Base-by-base conservation (phyloP, 2,329 filamentous ascomycete species). In the Phaeosphaeria sp. region DNA sequence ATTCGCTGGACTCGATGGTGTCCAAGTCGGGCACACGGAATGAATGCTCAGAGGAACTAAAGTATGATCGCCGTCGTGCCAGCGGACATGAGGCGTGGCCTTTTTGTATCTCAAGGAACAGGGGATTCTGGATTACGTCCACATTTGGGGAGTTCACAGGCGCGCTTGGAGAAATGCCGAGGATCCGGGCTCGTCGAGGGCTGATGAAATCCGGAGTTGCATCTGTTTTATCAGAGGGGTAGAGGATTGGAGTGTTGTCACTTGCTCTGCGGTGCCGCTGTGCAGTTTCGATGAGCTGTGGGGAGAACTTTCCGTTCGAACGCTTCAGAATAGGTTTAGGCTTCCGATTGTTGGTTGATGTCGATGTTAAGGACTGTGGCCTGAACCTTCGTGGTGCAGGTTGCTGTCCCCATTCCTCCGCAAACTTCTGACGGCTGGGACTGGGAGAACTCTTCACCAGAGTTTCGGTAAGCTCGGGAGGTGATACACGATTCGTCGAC, bases 271-370 rank as follows among this genome's bases (percentile, higher is more conserved):
- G 87, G 33, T 88, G 87, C 52, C 92, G 84, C 67, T 88, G 87
- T 3, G 90, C 90, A 2, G 91, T 93, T 76, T 94, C 92, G 60
- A 96, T 89, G 54, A 96, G 81, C 69, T 94, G 89, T 13, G 92
- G 92, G 27, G 89, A 85, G 74, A 96, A 96, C 58, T 78, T 84
- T 43, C 82, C 80, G 3, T 72, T 60, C 11, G 72, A 54, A 42
- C 59, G 71, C 54, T 71, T 72, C 46, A 63, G 71, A 52, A 64
- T 49, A 46, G 74, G 63, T 64, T 72, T 42, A 50, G 46, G 43
- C 42, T 52, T 56, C 15, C 67, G 62, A 57, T 66, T 73, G 52
- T 52, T 67, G 44, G 56, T 64, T 39, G 64, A 55, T 6, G 66
- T 67, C 7, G 68, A 72, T 56, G 72, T 69, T 22, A 74, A 36